phyloP scores from a whole-genome alignment of 805 yeast genomes.

The Cyberlindnera meyerae region DNA sequence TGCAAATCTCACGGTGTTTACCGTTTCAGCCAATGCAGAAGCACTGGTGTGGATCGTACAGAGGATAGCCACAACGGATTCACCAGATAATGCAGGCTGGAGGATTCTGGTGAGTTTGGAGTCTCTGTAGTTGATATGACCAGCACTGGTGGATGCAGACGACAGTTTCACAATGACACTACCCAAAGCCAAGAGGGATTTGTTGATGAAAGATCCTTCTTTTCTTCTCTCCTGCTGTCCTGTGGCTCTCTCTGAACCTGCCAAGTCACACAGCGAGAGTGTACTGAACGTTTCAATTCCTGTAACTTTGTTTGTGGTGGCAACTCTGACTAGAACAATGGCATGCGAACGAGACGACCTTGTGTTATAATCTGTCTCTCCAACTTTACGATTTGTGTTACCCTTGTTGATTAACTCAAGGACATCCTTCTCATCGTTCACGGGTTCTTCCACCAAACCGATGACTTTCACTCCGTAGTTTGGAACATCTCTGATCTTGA shows the following conservation, averaged over 20 bases:
- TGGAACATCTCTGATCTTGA: constrained; percentile 75
- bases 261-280: constrained; percentile 86
- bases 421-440: constrained; percentile 54
- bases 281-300: constrained; percentile 46
- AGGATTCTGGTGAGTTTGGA: constrained; percentile 84
- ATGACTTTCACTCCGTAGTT: constrained; percentile 66
- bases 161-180: constrained; percentile 81
- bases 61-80: constrained; percentile 74
- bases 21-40: constrained; percentile 66
- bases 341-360: constrained; percentile 92
- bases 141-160: constrained; percentile 31
- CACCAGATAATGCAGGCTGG: constrained; percentile 90
- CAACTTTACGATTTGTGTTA: constrained; percentile 69
- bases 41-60: constrained; percentile 78
- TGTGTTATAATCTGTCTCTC: constrained; percentile 85
- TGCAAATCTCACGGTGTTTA: constrained; percentile 86
- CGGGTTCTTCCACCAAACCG: constrained; percentile 64
- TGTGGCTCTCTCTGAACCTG: constrained; percentile 91
- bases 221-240: constrained; percentile 67
- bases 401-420: constrained; percentile 59
- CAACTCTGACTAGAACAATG: constrained; percentile 64
- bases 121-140: constrained; percentile 89
- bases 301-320: constrained; percentile 36
- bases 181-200: constrained; percentile 83
- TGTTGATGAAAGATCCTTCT: constrained; percentile 91